Evolutionary conservation across 176 grass and related monocot genomes (phyloP).

Genomic region (Musa schizocarpa): DNA sequence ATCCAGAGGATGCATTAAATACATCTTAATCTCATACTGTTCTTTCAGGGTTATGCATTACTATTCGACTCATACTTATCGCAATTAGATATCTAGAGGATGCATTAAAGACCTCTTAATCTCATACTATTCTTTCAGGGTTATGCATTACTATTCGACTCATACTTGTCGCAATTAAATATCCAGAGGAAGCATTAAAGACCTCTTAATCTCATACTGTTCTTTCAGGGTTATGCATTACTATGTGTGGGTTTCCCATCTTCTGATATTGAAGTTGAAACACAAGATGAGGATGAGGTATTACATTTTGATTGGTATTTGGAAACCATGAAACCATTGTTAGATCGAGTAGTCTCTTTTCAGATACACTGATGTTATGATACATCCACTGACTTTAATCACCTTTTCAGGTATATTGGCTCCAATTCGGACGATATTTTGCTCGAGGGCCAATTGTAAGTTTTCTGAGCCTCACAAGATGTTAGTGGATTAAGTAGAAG

Average conservation of each 20-base stretch:
- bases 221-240: constrained; percentile 79
- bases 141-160: constrained; percentile 40
- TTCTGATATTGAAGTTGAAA: constrained; percentile 87
- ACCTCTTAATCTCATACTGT: not conserved
- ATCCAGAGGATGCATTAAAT: not conserved
- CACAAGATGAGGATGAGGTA: constrained; percentile 97
- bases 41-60: constrained; percentile 69
- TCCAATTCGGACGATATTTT: constrained; percentile 96
- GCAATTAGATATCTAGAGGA: not conserved
- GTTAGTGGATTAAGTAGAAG: too few relatives aligned
- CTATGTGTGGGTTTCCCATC: constrained; percentile 90
- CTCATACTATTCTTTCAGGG: constrained; percentile 39
- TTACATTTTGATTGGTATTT: not conserved
- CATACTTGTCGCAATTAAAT: not conserved
- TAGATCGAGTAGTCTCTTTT: not conserved
- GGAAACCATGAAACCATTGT: not conserved
- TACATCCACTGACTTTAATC: constrained; percentile 4
- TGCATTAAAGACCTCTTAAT: not conserved
- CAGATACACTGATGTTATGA: not conserved
- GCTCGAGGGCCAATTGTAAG: constrained; percentile 85
- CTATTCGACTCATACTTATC: not conserved
- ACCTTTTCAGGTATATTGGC: constrained; percentile 71
- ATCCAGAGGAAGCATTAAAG: not conserved
- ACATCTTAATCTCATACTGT: not conserved
- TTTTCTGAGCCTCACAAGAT: not conserved